phyloP scores from a whole-genome alignment of 495 filamentous ascomycete species.

The Hyaloscypha finlandica region DNA sequence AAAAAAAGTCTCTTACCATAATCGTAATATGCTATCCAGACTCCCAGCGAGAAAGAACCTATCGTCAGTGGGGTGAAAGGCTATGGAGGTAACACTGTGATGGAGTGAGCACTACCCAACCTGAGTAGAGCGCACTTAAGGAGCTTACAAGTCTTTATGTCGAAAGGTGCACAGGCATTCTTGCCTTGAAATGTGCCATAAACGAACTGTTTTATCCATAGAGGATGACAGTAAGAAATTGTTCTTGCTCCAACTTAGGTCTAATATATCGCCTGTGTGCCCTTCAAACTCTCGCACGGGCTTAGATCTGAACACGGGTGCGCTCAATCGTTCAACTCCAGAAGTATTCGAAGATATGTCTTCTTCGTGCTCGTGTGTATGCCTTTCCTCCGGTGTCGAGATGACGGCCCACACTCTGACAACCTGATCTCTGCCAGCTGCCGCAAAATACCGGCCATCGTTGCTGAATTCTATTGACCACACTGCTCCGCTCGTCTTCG shows the following conservation, averaged over 20 bases:
- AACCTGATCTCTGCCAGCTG: slow-evolving; percentile 82
- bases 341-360: slow-evolving; percentile 53
- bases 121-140: not conserved
- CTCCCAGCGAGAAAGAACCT: slow-evolving; percentile 96
- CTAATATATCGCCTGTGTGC: slow-evolving; percentile 85
- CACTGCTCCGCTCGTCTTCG: slow-evolving; percentile 59
- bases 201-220: slow-evolving; percentile 89
- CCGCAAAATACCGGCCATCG: slow-evolving; percentile 89
- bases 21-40: slow-evolving; percentile 83
- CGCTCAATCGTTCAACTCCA: slow-evolving; percentile 68
- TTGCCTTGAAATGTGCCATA: slow-evolving; percentile 86
- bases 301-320: slow-evolving; percentile 85
- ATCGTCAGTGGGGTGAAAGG: slow-evolving; percentile 94
- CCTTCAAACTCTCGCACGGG: slow-evolving; percentile 79
- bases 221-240: slow-evolving; percentile 96
- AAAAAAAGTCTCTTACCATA: slow-evolving; percentile 56
- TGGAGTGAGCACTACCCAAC: not conserved
- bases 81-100: slow-evolving; percentile 74
- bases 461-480: slow-evolving; percentile 94
- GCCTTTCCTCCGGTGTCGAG: slow-evolving; percentile 75
- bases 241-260: slow-evolving; percentile 98
- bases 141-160: slow-evolving; percentile 75
- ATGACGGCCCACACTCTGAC: slow-evolving; percentile 93
- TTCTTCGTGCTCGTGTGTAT: slow-evolving; percentile 69
- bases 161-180: slow-evolving; percentile 96